Base-by-base conservation (phyloP, 179 eudicot species). In the Amaranthus tricolor region DNA sequence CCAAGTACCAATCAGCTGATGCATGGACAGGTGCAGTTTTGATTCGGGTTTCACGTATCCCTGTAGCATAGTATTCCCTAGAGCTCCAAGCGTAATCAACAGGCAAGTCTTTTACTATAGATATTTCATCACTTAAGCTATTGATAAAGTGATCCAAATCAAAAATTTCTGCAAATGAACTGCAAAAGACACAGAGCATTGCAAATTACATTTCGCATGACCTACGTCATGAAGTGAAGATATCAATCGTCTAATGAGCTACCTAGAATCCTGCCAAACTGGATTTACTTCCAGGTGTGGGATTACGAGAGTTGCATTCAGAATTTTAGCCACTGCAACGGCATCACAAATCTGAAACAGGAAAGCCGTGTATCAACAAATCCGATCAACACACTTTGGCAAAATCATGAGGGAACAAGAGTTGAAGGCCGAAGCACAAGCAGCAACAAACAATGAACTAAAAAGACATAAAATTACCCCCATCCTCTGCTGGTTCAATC, bases 221-320 rank as follows among this genome's bases (percentile, higher is more conserved):
- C 80, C 43, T 76, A 61, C 61, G 31, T 24, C 0, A 9, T 60
- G 59, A 69, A 74, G 4, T 6, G 52, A 68, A 31, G 59, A 61
- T 54, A 56, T 59, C 51, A 15, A 47, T 74, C 31, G 24, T 67
- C 11, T 24, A 12, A 74, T 44, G 67, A 78, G 68, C 54, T 80
- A 93, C 99, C 99, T 95, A 52, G 98, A 83, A 81, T 96, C 99
- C 85, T 86, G 83, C 98, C 99, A 93, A 57, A 96, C 98, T 60
- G 97, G 90, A 87, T 96, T 96, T 47, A 93, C 84, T 91, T 96
- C 99, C 56, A 96, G 84, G 79, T 93, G 85, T 52, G 99, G 99
- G 72, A 96, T 87, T 64, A 93, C 90, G 40, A 96, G 96, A 66
- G 99, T 93, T 64, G 98, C 99, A 85, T 96, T 93, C 77, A 96